Evolutionary conservation across 1,139 yeast genomes (phyloP).

Genomic region (Geotrichum aggregatum): DNA sequence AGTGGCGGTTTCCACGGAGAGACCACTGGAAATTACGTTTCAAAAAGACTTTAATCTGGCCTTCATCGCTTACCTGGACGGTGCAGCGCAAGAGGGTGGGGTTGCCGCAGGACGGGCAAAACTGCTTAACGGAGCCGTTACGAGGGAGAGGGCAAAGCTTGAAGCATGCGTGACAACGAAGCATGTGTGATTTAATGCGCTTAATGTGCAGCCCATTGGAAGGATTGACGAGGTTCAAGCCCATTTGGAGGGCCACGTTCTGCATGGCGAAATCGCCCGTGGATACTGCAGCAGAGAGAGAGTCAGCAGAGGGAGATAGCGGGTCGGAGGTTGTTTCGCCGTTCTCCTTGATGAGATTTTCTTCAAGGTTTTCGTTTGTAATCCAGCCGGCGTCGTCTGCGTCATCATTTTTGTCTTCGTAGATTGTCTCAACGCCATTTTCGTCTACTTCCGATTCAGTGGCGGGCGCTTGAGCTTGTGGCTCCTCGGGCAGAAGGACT

Average conservation of each 20-base stretch:
- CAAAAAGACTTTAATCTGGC: conserved; percentile 82
- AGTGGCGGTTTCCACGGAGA: conserved; percentile 76
- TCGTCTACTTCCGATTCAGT: conserved; percentile 27
- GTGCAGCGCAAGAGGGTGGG: conserved; percentile 86
- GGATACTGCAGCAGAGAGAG: conserved; percentile 70
- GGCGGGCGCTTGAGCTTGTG: conserved; percentile 19
- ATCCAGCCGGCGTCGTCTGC: conserved; percentile 85
- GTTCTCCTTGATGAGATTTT: conserved; percentile 30
- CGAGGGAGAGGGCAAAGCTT: conserved; percentile 71
- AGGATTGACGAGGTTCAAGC: conserved; percentile 78
- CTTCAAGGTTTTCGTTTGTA: conserved; percentile 68
- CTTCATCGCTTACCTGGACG: conserved; percentile 76
- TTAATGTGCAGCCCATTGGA: conserved; percentile 81
- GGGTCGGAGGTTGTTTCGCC: conserved; percentile 24
- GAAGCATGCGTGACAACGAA: conserved; percentile 97
- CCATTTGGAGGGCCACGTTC: conserved; percentile 88
- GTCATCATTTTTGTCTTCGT: conserved; percentile 43
- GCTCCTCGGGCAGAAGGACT: conserved; percentile 8
- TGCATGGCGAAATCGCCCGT: conserved; percentile 98
- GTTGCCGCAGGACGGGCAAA: conserved; percentile 96
- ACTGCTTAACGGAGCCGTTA: conserved; percentile 72
- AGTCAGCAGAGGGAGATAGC: conserved; percentile 22
- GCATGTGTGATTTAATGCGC: conserved; percentile 85
- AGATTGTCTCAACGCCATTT: conserved; percentile 45
- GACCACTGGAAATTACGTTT: conserved; percentile 93